phyloP scores from a whole-genome alignment of 1,139 yeast genomes.

The Hemisphaericaspora xylanilytica region DNA sequence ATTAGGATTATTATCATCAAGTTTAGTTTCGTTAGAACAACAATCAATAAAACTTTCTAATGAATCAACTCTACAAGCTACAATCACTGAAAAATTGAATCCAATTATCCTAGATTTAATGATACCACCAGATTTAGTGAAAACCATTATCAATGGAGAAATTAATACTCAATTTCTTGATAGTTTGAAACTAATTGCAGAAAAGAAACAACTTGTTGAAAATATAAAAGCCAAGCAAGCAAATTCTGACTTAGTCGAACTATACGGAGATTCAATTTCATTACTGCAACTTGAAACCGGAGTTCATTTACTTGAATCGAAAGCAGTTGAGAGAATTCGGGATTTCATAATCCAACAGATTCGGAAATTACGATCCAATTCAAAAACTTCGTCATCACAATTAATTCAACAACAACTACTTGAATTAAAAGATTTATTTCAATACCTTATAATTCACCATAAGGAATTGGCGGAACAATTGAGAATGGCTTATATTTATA shows the following conservation, averaged over 20 bases:
- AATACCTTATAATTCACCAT: constrained; percentile 55
- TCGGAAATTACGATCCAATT: constrained; percentile 53
- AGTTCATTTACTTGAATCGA: constrained; percentile 43
- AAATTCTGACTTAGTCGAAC: constrained; percentile 9
- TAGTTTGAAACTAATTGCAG: constrained; percentile 54
- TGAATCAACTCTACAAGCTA: constrained; percentile 49
- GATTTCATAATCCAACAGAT: constrained; percentile 66
- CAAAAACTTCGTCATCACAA: constrained; percentile 55
- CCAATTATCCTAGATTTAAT: constrained; percentile 73
- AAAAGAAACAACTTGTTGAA: constrained; percentile 51
- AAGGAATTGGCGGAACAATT: constrained; percentile 72
- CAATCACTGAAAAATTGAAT: constrained; percentile 56
- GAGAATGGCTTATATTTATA: constrained; percentile 74
- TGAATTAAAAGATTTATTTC: constrained; percentile 56
- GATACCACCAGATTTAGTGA: constrained; percentile 67
- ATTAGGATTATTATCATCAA: constrained; percentile 55
- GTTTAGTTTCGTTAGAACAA: constrained; percentile 57
- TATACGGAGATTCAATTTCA: constrained; percentile 32
- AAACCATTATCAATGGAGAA: constrained; percentile 41
- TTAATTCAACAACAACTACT: constrained; percentile 67
- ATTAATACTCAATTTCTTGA: constrained; percentile 57
- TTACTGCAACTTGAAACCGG: constrained; percentile 36
- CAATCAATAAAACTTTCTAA: constrained; percentile 39
- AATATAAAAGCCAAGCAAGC: constrained; percentile 24
- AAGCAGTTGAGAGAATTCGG: constrained; percentile 71